Evolutionary conservation across 2,329 filamentous ascomycete species (phyloP), one percentile per base, ranked within the genome.

Genomic region (Teratosphaeria zuluensis): DNA sequence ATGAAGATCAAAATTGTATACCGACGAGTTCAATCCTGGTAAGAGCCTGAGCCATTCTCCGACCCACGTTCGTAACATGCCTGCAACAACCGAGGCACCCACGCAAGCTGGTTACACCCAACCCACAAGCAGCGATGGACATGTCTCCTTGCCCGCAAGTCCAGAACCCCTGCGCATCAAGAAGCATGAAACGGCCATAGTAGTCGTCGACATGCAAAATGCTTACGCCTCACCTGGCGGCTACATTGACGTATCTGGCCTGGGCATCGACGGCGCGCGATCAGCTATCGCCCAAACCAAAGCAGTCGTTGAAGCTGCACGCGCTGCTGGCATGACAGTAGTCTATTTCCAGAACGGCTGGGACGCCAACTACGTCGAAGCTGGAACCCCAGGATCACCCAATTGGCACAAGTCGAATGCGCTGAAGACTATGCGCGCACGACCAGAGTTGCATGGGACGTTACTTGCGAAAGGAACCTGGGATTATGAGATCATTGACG

Each of bases 121-220:
- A 48, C 42, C 42, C 6, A 8, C 42, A 8, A 19, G n/a, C 42
- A 48, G 16, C 16, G 42, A 48, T 21, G 42, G 19, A 8, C 16
- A 48, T 24, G 16, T 48, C 16, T 48, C 19, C n/a, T 48, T 48
- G 19, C 42, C 42, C 19, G 42, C 42, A 7, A 24, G 19, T 8
- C 42, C 42, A 11, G 42, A 48, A 19, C 42, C 42, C 16, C 19
- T 48, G 16, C 42, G 42, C n/a, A 48, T 48, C 19, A 48, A 48
- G 16, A 48, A 48, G 16, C 42, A 48, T 19, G 42, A 48, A 19
- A 48, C 42, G 42, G 42, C 42, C 16, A 19, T 48, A 19, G 16
- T 61, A 24, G 56, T 61, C 19, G 56, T 61, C 33, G 61, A 61
- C 54, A 60, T 58, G 52, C 61, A 62, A 53, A 63, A 62, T 35